Percentiles rank a stretch among this genome's conserved stretches.
phyloP scores from a whole-genome alignment of 2,329 filamentous ascomycete genomes.

The Anthostomella pinea region DNA sequence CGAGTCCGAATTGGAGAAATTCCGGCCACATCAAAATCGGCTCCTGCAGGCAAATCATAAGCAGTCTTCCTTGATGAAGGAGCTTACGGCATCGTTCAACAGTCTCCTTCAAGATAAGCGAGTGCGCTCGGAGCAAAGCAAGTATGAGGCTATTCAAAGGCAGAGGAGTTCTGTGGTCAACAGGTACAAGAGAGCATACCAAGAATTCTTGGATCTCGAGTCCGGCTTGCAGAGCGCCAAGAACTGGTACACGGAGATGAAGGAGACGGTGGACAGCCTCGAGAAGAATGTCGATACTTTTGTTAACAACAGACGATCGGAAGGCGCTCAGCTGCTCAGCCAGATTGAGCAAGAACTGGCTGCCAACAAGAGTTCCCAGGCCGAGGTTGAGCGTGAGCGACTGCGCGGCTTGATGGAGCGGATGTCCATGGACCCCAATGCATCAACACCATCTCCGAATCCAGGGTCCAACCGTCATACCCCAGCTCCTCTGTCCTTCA shows the following conservation, averaged over 20 bases:
- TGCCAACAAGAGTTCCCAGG: slow-evolving; percentile 56
- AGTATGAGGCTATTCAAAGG: slow-evolving; percentile 84
- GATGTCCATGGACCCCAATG: slow-evolving; percentile 76
- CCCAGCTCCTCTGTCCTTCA: slow-evolving; percentile 48
- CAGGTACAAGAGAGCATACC: slow-evolving; percentile 87
- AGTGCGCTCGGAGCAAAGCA: slow-evolving; percentile 89
- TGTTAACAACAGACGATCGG: slow-evolving; percentile 87
- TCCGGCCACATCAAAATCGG: slow-evolving; percentile 86
- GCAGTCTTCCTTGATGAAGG: slow-evolving; percentile 90
- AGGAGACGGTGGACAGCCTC: slow-evolving; percentile 85
- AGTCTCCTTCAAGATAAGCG: slow-evolving; percentile 89
- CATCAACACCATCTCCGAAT: slow-evolving; percentile 39
- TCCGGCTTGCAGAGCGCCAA: slow-evolving; percentile 85
- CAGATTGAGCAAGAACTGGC: slow-evolving; percentile 81
- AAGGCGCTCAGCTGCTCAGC: slow-evolving; percentile 84
- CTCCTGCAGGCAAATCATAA: slow-evolving; percentile 93
- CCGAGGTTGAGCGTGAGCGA: slow-evolving; percentile 82
- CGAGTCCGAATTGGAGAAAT: slow-evolving; percentile 96
- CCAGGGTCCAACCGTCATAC: slow-evolving; percentile 38
- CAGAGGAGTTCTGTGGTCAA: slow-evolving; percentile 78
- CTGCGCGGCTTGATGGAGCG: slow-evolving; percentile 90
- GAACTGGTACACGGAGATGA: slow-evolving; percentile 94
- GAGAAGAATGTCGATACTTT: slow-evolving; percentile 97
- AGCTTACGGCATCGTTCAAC: slow-evolving; percentile 84
- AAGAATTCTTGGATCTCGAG: slow-evolving; percentile 86